These are phyloP conservation scores for Sporopachydermia lactativora DNA, from an alignment of 805 yeast species.

Conservation along the genomic window DNA sequence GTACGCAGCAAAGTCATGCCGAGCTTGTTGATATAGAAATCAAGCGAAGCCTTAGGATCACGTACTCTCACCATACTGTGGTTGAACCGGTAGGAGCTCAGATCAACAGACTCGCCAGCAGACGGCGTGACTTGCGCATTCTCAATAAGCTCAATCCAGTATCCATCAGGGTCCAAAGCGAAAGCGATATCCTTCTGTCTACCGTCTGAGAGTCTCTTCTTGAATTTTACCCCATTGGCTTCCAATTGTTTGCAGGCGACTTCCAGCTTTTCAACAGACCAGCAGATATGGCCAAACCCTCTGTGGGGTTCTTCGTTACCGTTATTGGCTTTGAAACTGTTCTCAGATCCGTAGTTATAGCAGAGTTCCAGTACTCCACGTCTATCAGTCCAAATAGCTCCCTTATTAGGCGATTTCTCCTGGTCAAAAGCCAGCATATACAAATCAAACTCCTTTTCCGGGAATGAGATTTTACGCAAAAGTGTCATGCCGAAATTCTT, in stretches of 20 bases:
- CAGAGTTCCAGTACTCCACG: conserved; percentile 74
- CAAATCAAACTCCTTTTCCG: conserved; percentile 44
- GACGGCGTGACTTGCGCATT: conserved; percentile 27
- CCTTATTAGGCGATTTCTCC: conserved; percentile 24
- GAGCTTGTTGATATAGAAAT: conserved; percentile 63
- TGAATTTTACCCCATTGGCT: conserved; percentile 51
- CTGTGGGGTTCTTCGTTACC: conserved; percentile 79
- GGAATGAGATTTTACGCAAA: conserved; percentile 35
- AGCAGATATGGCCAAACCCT: conserved; percentile 91
- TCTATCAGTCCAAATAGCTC: conserved; percentile 25
- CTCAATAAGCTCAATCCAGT: conserved; percentile 87
- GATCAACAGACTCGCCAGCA: conserved; percentile 28
- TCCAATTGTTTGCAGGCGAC: conserved; percentile 45
- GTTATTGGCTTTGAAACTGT: conserved; percentile 44
- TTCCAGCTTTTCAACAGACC: conserved; percentile 70
- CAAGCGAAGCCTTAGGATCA: conserved; percentile 63
- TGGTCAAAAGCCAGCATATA: conserved; percentile 53
- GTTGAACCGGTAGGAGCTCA: conserved; percentile 42
- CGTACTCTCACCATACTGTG: conserved; percentile 90
- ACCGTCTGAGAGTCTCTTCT: conserved; percentile 79
- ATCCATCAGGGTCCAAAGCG: conserved; percentile 89
- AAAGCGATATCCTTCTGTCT: conserved; percentile 90
- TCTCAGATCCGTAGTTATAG: conserved; percentile 65
- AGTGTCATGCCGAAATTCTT: conserved; percentile 62
- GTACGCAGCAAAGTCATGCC: conserved; percentile 66